Percentiles rank a stretch among this genome's conserved stretches.
phyloP scores from a whole-genome alignment of 1,284 basidiomycete genomes.

The Sporisorium graminicola region DNA sequence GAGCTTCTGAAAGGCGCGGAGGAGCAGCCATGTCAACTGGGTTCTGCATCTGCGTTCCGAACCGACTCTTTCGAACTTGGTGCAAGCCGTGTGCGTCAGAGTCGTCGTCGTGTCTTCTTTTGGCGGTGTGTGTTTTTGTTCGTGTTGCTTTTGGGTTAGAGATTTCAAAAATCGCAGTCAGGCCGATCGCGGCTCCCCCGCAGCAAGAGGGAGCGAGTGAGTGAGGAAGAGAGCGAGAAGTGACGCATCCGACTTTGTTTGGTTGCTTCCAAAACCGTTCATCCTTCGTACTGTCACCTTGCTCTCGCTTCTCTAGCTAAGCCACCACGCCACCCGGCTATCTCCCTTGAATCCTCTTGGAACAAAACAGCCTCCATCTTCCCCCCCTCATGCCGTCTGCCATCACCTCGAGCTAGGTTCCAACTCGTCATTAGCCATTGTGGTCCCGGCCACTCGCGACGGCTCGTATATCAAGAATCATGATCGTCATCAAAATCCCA shows the following conservation, averaged over 20 bases:
- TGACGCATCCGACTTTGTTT: neutral
- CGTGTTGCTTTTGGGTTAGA: neutral
- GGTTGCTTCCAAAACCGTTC: neutral
- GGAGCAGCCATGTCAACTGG: neutral
- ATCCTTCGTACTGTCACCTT: neutral
- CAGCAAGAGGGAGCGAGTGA: no score
- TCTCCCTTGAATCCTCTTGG: neutral
- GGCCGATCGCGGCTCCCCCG: no score
- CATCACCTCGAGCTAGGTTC: neutral
- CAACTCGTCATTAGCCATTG: neutral
- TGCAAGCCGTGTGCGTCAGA: no score
- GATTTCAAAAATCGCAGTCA: neutral
- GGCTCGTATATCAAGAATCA: neutral
- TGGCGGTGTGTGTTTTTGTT: neutral
- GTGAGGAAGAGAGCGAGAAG: neutral
- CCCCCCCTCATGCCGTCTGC: slow-evolving; percentile 2
- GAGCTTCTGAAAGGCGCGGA: neutral
- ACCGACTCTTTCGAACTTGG: neutral
- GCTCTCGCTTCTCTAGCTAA: neutral
- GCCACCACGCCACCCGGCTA: neutral
- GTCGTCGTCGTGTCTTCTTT: neutral
- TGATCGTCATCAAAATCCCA: slow-evolving; percentile 49
- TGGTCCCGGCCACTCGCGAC: neutral
- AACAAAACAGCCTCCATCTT: neutral
- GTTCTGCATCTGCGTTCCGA: neutral